phyloP scores from a whole-genome alignment of 2,329 filamentous ascomycete species.

The Westerdykella sp. region DNA sequence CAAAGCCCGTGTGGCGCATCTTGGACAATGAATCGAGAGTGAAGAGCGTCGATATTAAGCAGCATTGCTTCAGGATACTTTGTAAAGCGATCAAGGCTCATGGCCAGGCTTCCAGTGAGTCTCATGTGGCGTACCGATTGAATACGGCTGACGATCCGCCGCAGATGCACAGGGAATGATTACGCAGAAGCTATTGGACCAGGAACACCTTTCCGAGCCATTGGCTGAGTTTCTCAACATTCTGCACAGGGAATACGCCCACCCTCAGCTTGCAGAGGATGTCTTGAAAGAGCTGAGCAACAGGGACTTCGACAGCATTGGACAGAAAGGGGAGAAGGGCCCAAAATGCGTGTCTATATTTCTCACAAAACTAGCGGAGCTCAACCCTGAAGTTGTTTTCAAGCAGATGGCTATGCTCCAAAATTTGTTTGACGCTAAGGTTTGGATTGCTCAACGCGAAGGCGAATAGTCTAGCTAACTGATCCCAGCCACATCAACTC shows the following conservation, averaged over 20 bases:
- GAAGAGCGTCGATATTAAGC: constrained; percentile 81
- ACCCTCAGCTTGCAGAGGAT: constrained; percentile 89
- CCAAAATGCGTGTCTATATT: constrained; percentile 96
- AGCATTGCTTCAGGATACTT: constrained; percentile 95
- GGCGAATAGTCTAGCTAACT: constrained; percentile 1
- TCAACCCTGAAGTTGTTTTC: constrained; percentile 85
- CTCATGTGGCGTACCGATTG: neutral
- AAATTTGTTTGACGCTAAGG: constrained; percentile 92
- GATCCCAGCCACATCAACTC: constrained; percentile 72
- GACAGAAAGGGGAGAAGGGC: constrained; percentile 90
- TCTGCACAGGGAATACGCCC: constrained; percentile 93
- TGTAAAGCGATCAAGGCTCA: constrained; percentile 97
- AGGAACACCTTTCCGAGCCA: constrained; percentile 95
- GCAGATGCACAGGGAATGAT: constrained; percentile 93
- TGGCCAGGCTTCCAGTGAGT: constrained; percentile 84
- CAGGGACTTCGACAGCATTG: constrained; percentile 97
- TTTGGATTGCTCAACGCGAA: constrained; percentile 31
- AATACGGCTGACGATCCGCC: neutral
- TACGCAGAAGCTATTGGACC: constrained; percentile 95
- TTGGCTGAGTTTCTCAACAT: constrained; percentile 99
- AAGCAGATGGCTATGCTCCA: constrained; percentile 96
- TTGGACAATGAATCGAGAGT: constrained; percentile 89
- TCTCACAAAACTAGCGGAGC: constrained; percentile 84
- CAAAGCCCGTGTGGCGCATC: constrained; percentile 85
- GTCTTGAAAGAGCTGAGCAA: constrained; percentile 90